phyloP scores from a whole-genome alignment of 257 asterid species.

The Rhazya stricta region DNA sequence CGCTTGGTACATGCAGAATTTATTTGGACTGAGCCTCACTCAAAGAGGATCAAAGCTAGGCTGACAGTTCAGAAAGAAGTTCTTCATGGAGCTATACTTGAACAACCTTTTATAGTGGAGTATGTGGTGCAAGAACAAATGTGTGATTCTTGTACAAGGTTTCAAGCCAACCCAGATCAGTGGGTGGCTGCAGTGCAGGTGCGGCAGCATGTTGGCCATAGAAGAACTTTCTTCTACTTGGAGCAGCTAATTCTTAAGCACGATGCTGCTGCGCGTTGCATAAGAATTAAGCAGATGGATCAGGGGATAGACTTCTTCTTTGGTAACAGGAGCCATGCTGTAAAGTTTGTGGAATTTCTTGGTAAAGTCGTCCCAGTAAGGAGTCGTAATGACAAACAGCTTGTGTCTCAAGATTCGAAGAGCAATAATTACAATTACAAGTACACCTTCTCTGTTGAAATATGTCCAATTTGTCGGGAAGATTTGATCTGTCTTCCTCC shows the following conservation, averaged over 20 bases:
- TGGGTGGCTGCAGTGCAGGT: slow-evolving; percentile 41
- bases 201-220: slow-evolving; percentile 30
- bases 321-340: slow-evolving; percentile 27
- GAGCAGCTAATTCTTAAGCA: slow-evolving; percentile 37
- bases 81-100: slow-evolving; percentile 26
- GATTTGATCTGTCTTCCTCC: slow-evolving; percentile 33
- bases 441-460: slow-evolving; percentile 28
- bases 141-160: slow-evolving; percentile 32
- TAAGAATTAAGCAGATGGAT: slow-evolving; percentile 34
- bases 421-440: slow-evolving; percentile 30
- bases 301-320: slow-evolving; percentile 35
- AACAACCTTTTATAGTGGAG: slow-evolving; percentile 25
- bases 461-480: slow-evolving; percentile 32
- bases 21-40: slow-evolving; percentile 35
- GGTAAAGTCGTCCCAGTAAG: slow-evolving; percentile 26
- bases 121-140: slow-evolving; percentile 34
- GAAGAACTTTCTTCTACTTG: slow-evolving; percentile 31
- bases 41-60: slow-evolving; percentile 30
- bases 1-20: slow-evolving; percentile 28
- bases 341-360: slow-evolving; percentile 30
- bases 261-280: slow-evolving; percentile 28
- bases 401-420: slow-evolving; percentile 31
- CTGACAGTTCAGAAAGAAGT: slow-evolving; percentile 31
- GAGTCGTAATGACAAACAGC: slow-evolving; percentile 29
- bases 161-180: slow-evolving; percentile 36